phyloP scores from a whole-genome alignment of 306 rosid genomes.

The Glycyrrhiza uralensis region DNA sequence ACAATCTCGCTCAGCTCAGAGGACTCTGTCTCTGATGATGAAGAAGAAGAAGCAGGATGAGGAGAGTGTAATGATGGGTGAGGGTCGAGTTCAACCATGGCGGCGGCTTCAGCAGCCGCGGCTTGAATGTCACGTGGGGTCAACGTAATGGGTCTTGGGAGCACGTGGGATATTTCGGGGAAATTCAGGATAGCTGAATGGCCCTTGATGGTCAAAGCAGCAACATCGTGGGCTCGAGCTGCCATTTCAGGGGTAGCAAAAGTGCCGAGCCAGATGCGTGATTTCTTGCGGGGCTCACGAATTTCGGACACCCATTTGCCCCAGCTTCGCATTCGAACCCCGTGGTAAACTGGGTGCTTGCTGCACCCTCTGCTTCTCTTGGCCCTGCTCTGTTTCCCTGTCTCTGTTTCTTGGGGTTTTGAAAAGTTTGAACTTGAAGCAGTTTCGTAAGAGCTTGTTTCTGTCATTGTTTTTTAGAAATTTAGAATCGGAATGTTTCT shows the following conservation, averaged over 20 bases:
- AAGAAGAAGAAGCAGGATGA: not conserved
- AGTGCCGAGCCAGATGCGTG: constrained; percentile 87
- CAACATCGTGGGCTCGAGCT: constrained; percentile 88
- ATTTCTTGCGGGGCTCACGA: constrained; percentile 82
- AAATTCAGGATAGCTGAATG: constrained; percentile 64
- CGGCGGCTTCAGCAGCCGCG: constrained; percentile 42
- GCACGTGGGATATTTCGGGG: constrained; percentile 44
- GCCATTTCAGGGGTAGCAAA: constrained; percentile 79
- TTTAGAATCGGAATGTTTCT: not conserved
- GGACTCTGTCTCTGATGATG: not conserved
- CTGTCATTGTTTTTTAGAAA: constrained; percentile 27
- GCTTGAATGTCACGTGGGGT: constrained; percentile 45
- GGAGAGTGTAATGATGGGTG: not conserved
- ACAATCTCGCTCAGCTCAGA: constrained; percentile 46
- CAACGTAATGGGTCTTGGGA: constrained; percentile 58
- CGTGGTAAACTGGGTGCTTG: constrained; percentile 58
- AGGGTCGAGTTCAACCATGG: constrained; percentile 43
- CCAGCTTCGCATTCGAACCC: constrained; percentile 80
- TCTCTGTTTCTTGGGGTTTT: constrained; percentile 2
- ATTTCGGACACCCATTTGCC: constrained; percentile 97
- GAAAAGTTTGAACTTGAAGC: not conserved
- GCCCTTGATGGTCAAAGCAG: constrained; percentile 73
- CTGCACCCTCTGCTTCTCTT: constrained; percentile 33
- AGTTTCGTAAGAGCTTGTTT: constrained; percentile 20
- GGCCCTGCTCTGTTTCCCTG: constrained; percentile 19